Conservation (phyloP, 2,329 filamentous ascomycete species). For the Lasiodiplodia hormozganensis region DNA sequence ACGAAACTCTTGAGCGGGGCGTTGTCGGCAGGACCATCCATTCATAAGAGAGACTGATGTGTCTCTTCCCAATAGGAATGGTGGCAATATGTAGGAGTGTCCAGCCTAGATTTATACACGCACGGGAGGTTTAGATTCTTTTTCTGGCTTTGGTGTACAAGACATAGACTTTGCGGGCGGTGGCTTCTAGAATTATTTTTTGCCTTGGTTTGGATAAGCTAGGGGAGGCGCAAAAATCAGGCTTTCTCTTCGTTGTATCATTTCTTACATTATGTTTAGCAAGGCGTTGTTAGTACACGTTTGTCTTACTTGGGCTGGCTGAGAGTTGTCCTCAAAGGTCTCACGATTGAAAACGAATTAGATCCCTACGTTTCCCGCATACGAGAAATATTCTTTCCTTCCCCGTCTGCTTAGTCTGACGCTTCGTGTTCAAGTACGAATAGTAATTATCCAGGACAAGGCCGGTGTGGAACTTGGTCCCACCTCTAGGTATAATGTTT, state of each 20-base stretch:
- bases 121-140: neutral
- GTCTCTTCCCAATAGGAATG: neutral
- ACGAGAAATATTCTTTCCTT: neutral
- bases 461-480: no score
- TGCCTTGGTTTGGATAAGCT: neutral
- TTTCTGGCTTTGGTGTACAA: neutral
- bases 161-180: neutral
- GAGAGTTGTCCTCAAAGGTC: neutral
- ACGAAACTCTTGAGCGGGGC: constrained; percentile 38
- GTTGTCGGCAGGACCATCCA: constrained; percentile 41
- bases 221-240: neutral
- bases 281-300: neutral
- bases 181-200: neutral
- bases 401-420: neutral
- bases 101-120: neutral
- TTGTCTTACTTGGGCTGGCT: neutral
- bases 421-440: neutral
- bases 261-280: neutral
- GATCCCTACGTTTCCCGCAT: neutral
- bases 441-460: no score
- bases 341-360: neutral
- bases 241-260: neutral
- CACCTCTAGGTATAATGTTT: no score
- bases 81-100: neutral
- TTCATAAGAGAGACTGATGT: constrained; percentile 29